Base-by-base conservation (phyloP, 2,329 filamentous ascomycete species). In the Monilinia fructicola region DNA sequence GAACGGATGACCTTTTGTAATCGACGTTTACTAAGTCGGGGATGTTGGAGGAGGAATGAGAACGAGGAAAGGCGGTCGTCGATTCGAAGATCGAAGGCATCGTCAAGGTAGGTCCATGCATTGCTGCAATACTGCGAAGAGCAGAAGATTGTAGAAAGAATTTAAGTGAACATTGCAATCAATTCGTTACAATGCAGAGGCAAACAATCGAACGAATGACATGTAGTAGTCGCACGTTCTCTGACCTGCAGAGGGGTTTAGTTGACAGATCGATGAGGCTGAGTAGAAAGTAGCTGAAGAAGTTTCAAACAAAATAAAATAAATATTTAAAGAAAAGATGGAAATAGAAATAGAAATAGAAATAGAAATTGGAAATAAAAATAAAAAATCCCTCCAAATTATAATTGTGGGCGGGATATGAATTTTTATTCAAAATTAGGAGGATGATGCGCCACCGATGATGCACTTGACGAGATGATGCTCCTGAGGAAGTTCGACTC, bases 1-100 rank as follows among this genome's bases (percentile, higher is more conserved):
- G 67, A 14, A 59, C 64, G 14, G 69, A 55, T n/a, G 71, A 31
- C 11, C 50, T 65, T 65, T 72, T 72, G 67, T 73, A 73, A 46
- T 76, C 72, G 62, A 70, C 62, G 54, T 67, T 72, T 50, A 68
- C 67, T 52, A 76, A 67, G 60, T 74, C 71, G 31, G 75, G 70
- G 9, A 76, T 68, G 58, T 72, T 74, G 11, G 75, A 71, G n/a
- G 74, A 76, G 11, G 76, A 77, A 54, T 73, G 71, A 18, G 76
- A 76, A 53, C 76, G 75, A 70, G 71, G 68, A 61, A 77, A 74
- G 26, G 69, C 31, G 18, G 71, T 50, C 58, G 70, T 74, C 54
- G 70, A 64, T 53, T 74, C 69, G 67, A 75, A 71, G 58, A 68
- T 67, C 62, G 74, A 63, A 52, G 74, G 67, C 74, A 77, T 74